Evolutionary conservation across 2,329 filamentous ascomycete genomes (phyloP), one percentile per base, ranked within the genome.

Genomic region (Aspergillus arachidicola): DNA sequence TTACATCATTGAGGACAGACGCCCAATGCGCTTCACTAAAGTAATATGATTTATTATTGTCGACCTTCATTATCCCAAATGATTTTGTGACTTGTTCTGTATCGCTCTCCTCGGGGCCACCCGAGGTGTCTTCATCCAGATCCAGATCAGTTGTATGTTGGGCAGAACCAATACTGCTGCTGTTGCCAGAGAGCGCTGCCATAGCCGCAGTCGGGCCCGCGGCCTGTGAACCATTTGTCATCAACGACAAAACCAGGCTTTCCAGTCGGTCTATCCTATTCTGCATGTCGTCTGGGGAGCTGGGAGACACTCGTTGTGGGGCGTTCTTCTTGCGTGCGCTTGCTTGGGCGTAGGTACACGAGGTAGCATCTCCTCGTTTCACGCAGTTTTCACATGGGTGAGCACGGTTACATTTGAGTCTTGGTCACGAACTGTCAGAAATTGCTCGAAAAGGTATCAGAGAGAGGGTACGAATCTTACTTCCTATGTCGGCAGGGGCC

Each of bases 191-290:
- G 41, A 89, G 84, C 9, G 82, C 85, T 63, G 86, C 86, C 62
- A 85, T 82, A n/a, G 87, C 87, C 56, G 87, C 86, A 21, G 83
- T 77, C 4, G 84, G 83, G 26, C 87, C 86, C 54, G 85, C 83
- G 60, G 86, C 84, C 68, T 86, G 83, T n/a, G 84, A 85, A 62
- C 92, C 92, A 76, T 92, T 94, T 74, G 94, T 94, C 94, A 98
- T 97, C 74, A 98, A 80, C 32, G 93, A 96, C 68, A 98, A 81
- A 65, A 98, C 94, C 76, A 98, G 82, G 71, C 92, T 91, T 84
- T 98, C 94, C 69, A 98, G 85, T 72, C 94, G 88, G 82, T 98
- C 94, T 81, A 98, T 98, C 76, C 95, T 91, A 75, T 96, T 96
- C 82, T 98, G 94, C 94, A 98, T 97, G 79, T 97, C 94, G 84